Evolutionary conservation across 495 filamentous ascomycete genomes (phyloP).

Genomic region (Penicillium parvum): DNA sequence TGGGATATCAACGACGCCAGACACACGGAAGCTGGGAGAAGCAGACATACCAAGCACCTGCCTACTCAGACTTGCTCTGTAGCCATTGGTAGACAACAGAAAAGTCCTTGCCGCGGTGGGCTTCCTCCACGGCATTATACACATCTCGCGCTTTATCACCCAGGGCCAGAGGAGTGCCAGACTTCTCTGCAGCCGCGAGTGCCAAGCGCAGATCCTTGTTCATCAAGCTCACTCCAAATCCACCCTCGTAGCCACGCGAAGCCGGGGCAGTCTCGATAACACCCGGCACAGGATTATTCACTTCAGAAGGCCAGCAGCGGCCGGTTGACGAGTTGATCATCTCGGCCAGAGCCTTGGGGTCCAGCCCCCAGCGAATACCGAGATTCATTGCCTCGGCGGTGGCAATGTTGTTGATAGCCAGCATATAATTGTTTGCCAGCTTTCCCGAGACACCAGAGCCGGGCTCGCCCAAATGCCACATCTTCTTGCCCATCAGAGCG

Average conservation of each 20-base stretch:
- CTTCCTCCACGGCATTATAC: conserved; percentile 58
- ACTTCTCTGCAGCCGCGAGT: conserved; percentile 65
- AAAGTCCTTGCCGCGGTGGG: conserved; percentile 72
- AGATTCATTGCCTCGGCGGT: conserved; percentile 92
- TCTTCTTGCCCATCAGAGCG: conserved; percentile 73
- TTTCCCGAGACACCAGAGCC: conserved; percentile 80
- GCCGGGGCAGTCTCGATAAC: conserved; percentile 71
- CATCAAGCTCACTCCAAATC: conserved; percentile 81
- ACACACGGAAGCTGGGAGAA: background rate
- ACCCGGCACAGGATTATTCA: conserved; percentile 91
- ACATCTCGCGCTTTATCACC: conserved; percentile 61
- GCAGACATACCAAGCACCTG: background rate
- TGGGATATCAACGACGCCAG: background rate
- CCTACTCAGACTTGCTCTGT: conserved; percentile 33
- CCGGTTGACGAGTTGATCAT: conserved; percentile 85
- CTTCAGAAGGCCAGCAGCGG: conserved; percentile 84
- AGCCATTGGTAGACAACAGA: conserved; percentile 80
- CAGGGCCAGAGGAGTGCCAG: conserved; percentile 60
- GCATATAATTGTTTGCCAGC: conserved; percentile 88
- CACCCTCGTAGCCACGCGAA: conserved; percentile 68
- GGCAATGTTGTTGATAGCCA: conserved; percentile 89
- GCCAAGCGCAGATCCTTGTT: conserved; percentile 77
- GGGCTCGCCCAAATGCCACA: conserved; percentile 75
- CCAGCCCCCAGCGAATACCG: conserved; percentile 77
- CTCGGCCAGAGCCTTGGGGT: conserved; percentile 69